A percentile compares a stretch with the other conserved stretches of the same genome.
Evolutionary conservation across 73 alveolate species (phyloP).

Genomic region (Diophrys sp.): DNA sequence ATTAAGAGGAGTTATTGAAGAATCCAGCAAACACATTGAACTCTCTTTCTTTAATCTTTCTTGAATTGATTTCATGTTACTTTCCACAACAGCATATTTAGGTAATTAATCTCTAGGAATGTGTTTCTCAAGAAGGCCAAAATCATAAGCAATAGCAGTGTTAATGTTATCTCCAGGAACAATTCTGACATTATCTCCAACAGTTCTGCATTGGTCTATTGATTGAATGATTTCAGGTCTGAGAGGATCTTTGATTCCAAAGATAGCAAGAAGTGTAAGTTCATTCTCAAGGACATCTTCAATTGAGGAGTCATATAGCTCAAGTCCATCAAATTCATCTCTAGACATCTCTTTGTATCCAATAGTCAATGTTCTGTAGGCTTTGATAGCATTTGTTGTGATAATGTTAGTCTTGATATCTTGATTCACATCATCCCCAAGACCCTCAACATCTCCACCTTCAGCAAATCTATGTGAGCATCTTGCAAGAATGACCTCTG

Average conservation of each 20-base stretch:
- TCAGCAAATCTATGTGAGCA: constrained; percentile 38
- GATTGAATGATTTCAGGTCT: constrained; percentile 91
- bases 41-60: no score
- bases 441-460: constrained; percentile 13
- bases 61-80: no score
- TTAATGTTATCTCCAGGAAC: constrained; percentile 93
- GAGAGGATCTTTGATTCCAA: constrained; percentile 93
- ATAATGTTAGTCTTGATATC: constrained; percentile 21
- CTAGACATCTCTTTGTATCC: constrained; percentile 48
- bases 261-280: constrained; percentile 69
- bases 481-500: constrained; percentile 74
- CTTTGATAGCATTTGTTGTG: constrained; percentile 36
- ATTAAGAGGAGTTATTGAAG: no score
- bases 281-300: constrained; percentile 49
- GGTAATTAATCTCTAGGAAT: not conserved
- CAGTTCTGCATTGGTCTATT: constrained; percentile 76
- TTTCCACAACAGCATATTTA: constrained; percentile 77
- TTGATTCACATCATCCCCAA: constrained; percentile 8
- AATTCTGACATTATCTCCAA: constrained; percentile 94
- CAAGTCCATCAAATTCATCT: constrained; percentile 30
- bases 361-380: constrained; percentile 58
- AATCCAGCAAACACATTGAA: no score
- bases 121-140: constrained; percentile 47
- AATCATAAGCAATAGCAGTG: constrained; percentile 79
- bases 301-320: not conserved